phyloP scores from a whole-genome alignment of 1,284 basidiomycete genomes.

The Sphaerobolus stellatus region DNA sequence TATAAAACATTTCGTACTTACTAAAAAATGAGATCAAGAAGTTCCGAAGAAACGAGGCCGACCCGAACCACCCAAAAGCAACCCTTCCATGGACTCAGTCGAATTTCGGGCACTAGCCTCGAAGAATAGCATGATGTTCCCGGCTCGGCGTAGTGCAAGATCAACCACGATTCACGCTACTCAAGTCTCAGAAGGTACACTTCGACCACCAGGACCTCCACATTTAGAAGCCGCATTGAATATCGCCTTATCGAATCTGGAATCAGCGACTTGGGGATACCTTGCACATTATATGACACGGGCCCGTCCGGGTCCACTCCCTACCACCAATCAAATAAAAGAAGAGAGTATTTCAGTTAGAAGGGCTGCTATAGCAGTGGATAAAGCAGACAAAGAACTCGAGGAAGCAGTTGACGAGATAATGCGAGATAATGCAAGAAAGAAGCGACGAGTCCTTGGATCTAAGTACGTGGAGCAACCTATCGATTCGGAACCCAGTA shows the following conservation, averaged over 20 bases:
- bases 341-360: background rate
- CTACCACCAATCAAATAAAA: conserved; percentile 2
- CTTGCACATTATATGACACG: background rate
- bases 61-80: background rate
- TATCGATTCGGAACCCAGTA: background rate
- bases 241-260: conserved; percentile 3
- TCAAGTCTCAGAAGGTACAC: conserved; percentile 7
- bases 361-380: background rate
- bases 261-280: conserved; percentile 6
- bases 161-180: conserved; percentile 1
- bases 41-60: background rate
- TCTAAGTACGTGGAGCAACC: background rate
- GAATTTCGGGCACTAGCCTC: background rate
- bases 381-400: conserved; percentile 6
- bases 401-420: conserved; percentile 9
- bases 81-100: background rate
- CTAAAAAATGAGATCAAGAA: background rate
- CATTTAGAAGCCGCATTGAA: conserved; percentile 7
- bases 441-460: background rate
- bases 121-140: background rate
- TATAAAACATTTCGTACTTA: too few species aligned
- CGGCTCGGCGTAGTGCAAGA: conserved; percentile 4
- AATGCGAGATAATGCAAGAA: background rate
- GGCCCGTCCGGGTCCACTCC: background rate
- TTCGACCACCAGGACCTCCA: conserved; percentile 8